phyloP scores from a whole-genome alignment of 2,329 filamentous ascomycete species.

The Nigrospora oryzae region DNA sequence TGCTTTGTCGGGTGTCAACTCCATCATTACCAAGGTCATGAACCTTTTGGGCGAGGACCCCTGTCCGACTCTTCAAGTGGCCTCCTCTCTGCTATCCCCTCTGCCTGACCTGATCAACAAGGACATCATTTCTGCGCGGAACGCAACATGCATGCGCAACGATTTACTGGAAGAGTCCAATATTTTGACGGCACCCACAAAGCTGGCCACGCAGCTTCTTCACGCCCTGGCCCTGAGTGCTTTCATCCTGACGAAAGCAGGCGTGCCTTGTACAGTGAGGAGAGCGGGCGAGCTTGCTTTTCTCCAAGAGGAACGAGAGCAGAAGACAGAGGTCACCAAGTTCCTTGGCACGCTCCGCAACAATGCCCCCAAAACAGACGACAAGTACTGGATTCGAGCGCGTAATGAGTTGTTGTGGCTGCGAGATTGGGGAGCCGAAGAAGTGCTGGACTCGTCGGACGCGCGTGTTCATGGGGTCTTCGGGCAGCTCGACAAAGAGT shows the following conservation, averaged over 20 bases:
- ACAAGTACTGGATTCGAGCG: conserved; percentile 53
- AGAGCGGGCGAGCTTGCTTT: conserved; percentile 56
- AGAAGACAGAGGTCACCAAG: conserved; percentile 49
- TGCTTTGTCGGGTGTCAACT: conserved; percentile 51
- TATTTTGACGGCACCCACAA: conserved; percentile 52
- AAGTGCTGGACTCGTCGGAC: conserved; percentile 19
- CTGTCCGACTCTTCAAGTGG: conserved; percentile 40
- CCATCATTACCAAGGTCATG: conserved; percentile 50
- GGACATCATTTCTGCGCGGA: conserved; percentile 27
- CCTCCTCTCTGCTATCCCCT: conserved; percentile 36
- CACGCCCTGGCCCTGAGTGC: conserved; percentile 56
- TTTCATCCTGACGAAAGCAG: conserved; percentile 43
- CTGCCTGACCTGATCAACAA: conserved; percentile 21
- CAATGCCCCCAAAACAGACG: conserved; percentile 48
- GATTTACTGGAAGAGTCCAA: conserved; percentile 53
- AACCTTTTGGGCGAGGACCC: conserved; percentile 52
- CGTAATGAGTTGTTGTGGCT: conserved; percentile 65
- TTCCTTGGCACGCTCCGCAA: conserved; percentile 45
- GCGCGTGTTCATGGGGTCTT: conserved; percentile 40
- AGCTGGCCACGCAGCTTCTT: conserved; percentile 48
- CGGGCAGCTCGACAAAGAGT: conserved; percentile 49
- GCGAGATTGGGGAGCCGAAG: conserved; percentile 57
- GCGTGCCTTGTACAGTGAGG: conserved; percentile 41
- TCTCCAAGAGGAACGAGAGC: conserved; percentile 54
- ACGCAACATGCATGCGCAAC: conserved; percentile 36